Evolutionary conservation across 495 filamentous ascomycete species (phyloP), one percentile per base, ranked within the genome.

Genomic region (Thermothielavioides terrestris): DNA sequence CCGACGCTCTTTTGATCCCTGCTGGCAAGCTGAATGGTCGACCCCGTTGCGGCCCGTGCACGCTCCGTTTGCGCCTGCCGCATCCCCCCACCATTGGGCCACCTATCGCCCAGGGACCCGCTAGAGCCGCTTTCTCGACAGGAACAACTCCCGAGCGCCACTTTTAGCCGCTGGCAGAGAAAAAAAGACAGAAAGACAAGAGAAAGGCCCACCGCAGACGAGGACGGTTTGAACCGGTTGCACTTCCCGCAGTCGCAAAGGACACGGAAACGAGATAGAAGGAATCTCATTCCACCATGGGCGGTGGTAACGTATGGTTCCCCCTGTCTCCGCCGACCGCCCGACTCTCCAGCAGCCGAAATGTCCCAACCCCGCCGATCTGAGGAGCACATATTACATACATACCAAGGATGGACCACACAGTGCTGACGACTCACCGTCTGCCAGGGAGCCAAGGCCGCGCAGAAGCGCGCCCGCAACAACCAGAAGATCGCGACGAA

Each of bases 391-490:
- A 34, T 14, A 34, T 42, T 18, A 4, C 20, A 45, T 14, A 35
- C 10, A 27, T 7, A 42, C 48, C 42, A 42, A 46, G n/a, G n/a
- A n/a, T n/a, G n/a, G n/a, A n/a, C n/a, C n/a, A n/a, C n/a, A n/a
- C n/a, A n/a, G n/a, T n/a, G n/a, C n/a, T n/a, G n/a, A n/a, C n/a
- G n/a, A n/a, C n/a, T n/a, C 28, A 46, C 15, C 26, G 18, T 17
- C 25, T 31, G 20, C 22, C 49, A 78, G 76, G 76, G 77, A 67
- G 74, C 74, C 61, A 79, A 78, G 65, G 74, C 76, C 22, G 68
- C 69, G 61, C 74, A 75, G 58, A 78, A 78, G 73, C 77, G 77
- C 50, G 77, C 74, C 55, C 73, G 76, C 57, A 75, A 77, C 50
- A 61, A 58, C 35, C 75, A 77, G 62, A 71, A 77, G 42, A 58